Evolutionary conservation across 257 asterid genomes (phyloP), one percentile per base, ranked within the genome.

Genomic region (Eucommia ulmoides): DNA sequence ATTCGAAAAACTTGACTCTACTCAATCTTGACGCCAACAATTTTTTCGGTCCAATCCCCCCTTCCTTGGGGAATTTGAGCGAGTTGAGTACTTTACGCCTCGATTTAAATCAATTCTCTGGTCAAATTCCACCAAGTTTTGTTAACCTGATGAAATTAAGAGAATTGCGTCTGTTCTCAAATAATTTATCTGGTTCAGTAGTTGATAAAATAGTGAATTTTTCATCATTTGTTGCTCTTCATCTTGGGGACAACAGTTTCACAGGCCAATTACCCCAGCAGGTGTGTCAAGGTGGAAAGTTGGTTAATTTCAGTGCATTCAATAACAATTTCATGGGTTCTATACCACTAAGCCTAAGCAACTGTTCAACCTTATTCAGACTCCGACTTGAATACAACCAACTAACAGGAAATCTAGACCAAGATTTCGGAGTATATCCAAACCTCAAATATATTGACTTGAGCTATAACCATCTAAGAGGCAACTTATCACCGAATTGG

Each of bases 401-500:
- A 4, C 22, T 76, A 15, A 50, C 72, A 0, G 72, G 77, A 47
- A 35, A 65, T 38, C 21, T 68, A 16, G 57, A 62, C 3, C 63
- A 62, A 58, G 56, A 7, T 20, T 58, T 68, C 17, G 77, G 74
- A n/a, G 41, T 56, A 26, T 76, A 60, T 52, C 80, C 80, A 12
- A 16, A 59, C 47, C 24, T 73, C 16, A 6, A 20, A 23, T 63
- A 24, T n/a, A 24, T 63, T 20, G 58, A 60, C 19, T 62, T 72
- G 56, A 72, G 72, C 19, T 19, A 53, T 20, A 76, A 76, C 33
- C 42, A 24, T 11, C 49, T 72, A 19, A 46, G 45, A 1, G 83
- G 77, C 19, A 68, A 68, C 54, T 41, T 75, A 9, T 51, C 80
- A 5, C 33, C 56, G 15, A 53, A 63, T 11, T 72, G 83, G 83